Conservation (phyloP, 2,329 filamentous ascomycete species). For the Macrophomina phaseolina region DNA sequence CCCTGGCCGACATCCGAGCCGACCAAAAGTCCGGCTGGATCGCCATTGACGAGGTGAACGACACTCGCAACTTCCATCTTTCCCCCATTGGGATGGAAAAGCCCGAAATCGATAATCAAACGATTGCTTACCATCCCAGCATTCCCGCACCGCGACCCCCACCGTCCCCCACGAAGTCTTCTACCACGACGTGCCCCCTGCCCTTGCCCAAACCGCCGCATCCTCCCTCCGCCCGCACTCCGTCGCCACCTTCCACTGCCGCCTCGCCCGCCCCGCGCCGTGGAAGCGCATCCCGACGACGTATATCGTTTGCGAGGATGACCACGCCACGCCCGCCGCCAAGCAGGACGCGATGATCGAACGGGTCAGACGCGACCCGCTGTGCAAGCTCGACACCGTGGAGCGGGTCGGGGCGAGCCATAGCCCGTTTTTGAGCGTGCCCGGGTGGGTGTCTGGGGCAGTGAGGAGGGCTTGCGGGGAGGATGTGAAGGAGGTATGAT, state of each 20-base stretch:
- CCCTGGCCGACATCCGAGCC: slow-evolving; percentile 7
- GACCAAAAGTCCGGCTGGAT: slow-evolving; percentile 26
- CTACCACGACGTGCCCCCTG: slow-evolving; percentile 39
- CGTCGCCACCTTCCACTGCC: slow-evolving; percentile 36
- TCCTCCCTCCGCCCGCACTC: slow-evolving; percentile 35
- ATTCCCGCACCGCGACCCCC: background rate
- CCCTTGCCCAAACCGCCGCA: slow-evolving; percentile 35
- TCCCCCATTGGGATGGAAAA: no score
- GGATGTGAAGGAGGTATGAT: background rate
- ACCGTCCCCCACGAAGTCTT: slow-evolving; percentile 26
- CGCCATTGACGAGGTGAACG: slow-evolving; percentile 28
- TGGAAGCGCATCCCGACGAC: slow-evolving; percentile 44
- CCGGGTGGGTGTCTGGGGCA: slow-evolving; percentile 41
- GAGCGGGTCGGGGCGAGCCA: slow-evolving; percentile 45
- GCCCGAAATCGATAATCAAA: background rate
- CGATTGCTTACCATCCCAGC: background rate
- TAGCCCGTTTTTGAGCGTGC: slow-evolving; percentile 50
- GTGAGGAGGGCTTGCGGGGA: slow-evolving; percentile 38
- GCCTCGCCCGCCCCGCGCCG: slow-evolving; percentile 35
- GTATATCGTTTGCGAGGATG: slow-evolving; percentile 47
- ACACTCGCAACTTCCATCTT: background rate
- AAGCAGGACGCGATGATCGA: slow-evolving; percentile 42
- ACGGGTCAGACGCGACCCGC: slow-evolving; percentile 33
- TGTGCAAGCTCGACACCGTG: slow-evolving; percentile 32
- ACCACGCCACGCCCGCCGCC: slow-evolving; percentile 39